These are phyloP conservation scores for Zoysia matrella DNA, from an alignment of 202 grass and related monocot species.

Conservation along the genomic window DNA sequence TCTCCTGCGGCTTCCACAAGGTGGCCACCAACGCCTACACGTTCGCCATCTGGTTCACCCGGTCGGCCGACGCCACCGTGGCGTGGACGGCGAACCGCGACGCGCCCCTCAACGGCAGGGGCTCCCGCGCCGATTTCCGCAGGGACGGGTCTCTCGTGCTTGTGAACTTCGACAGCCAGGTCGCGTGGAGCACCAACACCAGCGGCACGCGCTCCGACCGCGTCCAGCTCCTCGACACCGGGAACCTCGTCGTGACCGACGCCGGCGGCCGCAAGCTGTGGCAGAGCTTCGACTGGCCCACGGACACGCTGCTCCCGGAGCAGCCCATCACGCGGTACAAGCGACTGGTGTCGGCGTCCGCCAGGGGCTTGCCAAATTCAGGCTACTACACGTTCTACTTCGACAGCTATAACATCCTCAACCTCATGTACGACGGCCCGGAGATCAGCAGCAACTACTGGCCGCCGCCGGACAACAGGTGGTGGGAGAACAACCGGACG, in stretches of 20 bases:
- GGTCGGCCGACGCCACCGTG: constrained; percentile 37
- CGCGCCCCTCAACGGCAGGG: constrained; percentile 55
- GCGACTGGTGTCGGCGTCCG: constrained; percentile 50
- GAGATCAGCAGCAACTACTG: constrained; percentile 79
- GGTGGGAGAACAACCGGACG: constrained; percentile 57
- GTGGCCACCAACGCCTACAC: constrained; percentile 61
- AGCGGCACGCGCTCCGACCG: constrained; percentile 21
- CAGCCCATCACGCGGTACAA: constrained; percentile 68
- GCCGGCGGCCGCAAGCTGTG: constrained; percentile 36
- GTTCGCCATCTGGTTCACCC: constrained; percentile 59
- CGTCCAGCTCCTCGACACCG: constrained; percentile 47
- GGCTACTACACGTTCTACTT: constrained; percentile 68
- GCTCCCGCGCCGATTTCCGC: constrained; percentile 40
- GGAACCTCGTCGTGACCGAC: constrained; percentile 66
- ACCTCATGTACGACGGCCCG: constrained; percentile 65
- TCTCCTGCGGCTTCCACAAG: constrained; percentile 60
- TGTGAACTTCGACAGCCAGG: constrained; percentile 45
- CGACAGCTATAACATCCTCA: constrained; percentile 72
- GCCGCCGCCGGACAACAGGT: constrained; percentile 42
- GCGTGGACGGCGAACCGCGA: constrained; percentile 68
- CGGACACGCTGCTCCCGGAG: constrained; percentile 58
- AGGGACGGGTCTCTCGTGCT: constrained; percentile 44
- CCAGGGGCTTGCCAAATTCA: constrained; percentile 36
- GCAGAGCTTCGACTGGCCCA: constrained; percentile 84
- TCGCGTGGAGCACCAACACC: constrained; percentile 58